Base-by-base conservation (phyloP, 257 asterid genomes). In the Plantago elongata region DNA sequence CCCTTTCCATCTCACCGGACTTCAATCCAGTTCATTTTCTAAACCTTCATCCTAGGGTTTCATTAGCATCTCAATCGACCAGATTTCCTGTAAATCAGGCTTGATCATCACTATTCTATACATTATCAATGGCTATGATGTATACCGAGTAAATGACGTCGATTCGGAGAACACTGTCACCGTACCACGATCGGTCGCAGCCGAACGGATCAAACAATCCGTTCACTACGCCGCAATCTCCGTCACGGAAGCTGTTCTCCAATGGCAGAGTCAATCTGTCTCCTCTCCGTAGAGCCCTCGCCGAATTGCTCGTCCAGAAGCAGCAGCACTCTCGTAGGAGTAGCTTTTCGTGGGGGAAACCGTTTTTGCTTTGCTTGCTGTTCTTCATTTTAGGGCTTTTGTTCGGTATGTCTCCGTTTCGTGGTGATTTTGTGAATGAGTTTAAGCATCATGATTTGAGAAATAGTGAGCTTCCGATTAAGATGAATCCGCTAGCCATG, bases 131-230 rank as follows among this genome's bases (percentile, higher is more conserved):
- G 40, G 8, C 40, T 5, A 34, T 34, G 40, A 7, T 34, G 40
- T 34, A 4, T 34, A 34, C 40, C 0, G 40, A 34, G 65, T 65
- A 88, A 68, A 91, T 91, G 98, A 90, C 96, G 57, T 91, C 98
- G 76, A 84, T 91, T 76, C 90, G 98, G 74, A 84, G 96, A 77
- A 83, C 95, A 55, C 76, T 78, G 45, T 86, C 95, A 51, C 95
- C 95, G 18, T 84, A 80, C 75, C 72, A 74, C 78, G 96, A 80
- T 51, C 90, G 95, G 68, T 75, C 84, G 60, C 67, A 75, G 58
- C 85, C 67, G 77, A 91, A 88, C 74, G 96, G 92, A 65, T 74
- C 79, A 42, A 66, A 63, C 37, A 60, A 60, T 61, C 75, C 79
- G 29, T 72, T 80, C 69, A 71, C 86, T 47, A 34, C 40, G 40